Percentiles rank a stretch among this genome's conserved stretches.
Evolutionary conservation across 257 asterid species (phyloP).

Genomic region (Fraxinus excelsior): DNA sequence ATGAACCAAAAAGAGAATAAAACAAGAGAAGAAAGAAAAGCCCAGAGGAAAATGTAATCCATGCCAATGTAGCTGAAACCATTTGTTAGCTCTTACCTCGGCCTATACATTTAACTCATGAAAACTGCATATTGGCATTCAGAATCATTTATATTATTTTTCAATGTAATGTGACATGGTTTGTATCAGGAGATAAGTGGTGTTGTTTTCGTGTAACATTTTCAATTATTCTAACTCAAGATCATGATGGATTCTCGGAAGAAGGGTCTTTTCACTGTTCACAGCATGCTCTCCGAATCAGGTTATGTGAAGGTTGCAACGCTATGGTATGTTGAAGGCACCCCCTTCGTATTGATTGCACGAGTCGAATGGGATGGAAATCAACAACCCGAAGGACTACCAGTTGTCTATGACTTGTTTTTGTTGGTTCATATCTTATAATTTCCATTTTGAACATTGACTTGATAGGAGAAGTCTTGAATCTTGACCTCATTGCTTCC

Average conservation of each 20-base stretch:
- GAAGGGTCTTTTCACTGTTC: too few relatives aligned
- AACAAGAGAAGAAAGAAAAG: neutral
- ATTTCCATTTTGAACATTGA: too few relatives aligned
- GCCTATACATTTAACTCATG: neutral
- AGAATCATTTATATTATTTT: neutral
- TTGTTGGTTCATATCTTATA: neutral
- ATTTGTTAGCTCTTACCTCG: neutral
- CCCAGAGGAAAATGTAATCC: neutral
- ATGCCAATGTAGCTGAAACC: neutral
- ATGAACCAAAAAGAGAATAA: neutral
- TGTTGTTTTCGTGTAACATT: neutral
- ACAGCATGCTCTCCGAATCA: neutral
- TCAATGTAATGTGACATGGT: neutral
- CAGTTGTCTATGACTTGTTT: neutral
- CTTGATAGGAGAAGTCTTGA: too few relatives aligned
- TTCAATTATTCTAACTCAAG: neutral
- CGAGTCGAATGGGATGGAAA: too few relatives aligned
- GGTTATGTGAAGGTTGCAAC: too few relatives aligned
- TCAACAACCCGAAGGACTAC: too few relatives aligned
- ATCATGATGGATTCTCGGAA: neutral
- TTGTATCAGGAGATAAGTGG: neutral
- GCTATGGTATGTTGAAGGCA: too few relatives aligned
- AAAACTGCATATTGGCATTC: neutral
- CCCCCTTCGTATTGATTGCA: too few relatives aligned
- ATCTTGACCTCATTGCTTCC: too few relatives aligned